phyloP scores from a whole-genome alignment of 1,139 yeast genomes.

The Candida sojae region DNA sequence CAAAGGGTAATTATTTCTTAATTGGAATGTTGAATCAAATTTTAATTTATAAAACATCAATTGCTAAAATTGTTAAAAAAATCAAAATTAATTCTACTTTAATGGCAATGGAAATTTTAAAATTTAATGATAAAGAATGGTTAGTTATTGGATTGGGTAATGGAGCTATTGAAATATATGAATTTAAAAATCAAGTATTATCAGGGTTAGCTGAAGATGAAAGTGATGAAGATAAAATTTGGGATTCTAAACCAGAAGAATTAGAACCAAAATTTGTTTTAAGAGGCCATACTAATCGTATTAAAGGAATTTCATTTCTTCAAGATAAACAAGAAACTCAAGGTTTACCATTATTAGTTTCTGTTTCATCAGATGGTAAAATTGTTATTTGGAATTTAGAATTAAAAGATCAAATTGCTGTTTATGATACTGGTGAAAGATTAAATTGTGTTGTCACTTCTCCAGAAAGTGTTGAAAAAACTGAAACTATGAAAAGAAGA shows the following conservation, averaged over 20 bases:
- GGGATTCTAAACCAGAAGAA: conserved; percentile 32
- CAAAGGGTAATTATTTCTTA: conserved; percentile 62
- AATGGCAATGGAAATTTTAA: conserved; percentile 64
- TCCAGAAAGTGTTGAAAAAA: conserved; percentile 76
- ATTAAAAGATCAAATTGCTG: conserved; percentile 77
- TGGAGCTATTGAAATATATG: conserved; percentile 67
- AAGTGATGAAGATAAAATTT: conserved; percentile 26
- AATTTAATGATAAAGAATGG: conserved; percentile 51
- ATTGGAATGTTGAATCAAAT: conserved; percentile 73
- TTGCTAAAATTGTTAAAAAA: conserved; percentile 59
- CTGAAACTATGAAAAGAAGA: conserved; percentile 71
- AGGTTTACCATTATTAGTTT: conserved; percentile 55
- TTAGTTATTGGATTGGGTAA: conserved; percentile 69
- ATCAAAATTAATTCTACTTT: conserved; percentile 55
- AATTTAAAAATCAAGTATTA: conserved; percentile 12
- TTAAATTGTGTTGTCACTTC: conserved; percentile 82
- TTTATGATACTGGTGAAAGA: conserved; percentile 90
- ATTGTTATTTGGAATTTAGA: conserved; percentile 86
- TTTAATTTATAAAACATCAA: conserved; percentile 63
- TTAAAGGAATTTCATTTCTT: conserved; percentile 70
- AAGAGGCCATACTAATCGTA: conserved; percentile 81
- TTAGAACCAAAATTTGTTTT: conserved; percentile 55
- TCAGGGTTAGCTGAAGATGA: neutral
- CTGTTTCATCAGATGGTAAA: conserved; percentile 91
- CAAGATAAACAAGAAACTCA: conserved; percentile 38